Base-by-base conservation (phyloP, 208 protist genomes). In the Leishmania gerbilli region DNA sequence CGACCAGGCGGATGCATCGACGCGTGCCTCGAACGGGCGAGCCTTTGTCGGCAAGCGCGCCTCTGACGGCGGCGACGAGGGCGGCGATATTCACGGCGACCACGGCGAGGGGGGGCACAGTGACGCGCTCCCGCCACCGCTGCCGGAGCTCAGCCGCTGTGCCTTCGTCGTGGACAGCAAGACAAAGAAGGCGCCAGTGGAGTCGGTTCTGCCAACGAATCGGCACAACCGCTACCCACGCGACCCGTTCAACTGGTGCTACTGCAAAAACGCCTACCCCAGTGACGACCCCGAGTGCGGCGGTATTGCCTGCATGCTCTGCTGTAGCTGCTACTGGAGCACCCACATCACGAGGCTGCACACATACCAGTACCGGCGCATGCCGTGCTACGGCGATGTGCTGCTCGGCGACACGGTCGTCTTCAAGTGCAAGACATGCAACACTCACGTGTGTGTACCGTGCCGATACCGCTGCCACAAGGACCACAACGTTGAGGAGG, bases 301-400 rank as follows among this genome's bases (percentile, higher is more conserved):
- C 45, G 92, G 92, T 40, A 82, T 95, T 74, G 88, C 91, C 19
- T 97, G 93, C 74, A 88, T 95, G 88, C 84, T 97, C 47, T 97
- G 94, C 84, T 80, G 84, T 42, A 91, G 88, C 34, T 97, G 92
- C 72, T 95, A 87, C 85, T 97, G 92, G 91, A 94, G 90, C 84
- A 84, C 81, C 11, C 94, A 97, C 85, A 84, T 97, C 31, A 95
- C 89, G 24, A 80, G 84, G 11, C 78, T 97, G 40, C 76, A 91
- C 76, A 87, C 87, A 27, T 85, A 74, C 19, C 82, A 90, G 68
- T 91, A 92, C 81, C 85, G 87, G 42, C 84, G 86, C 17, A 74
- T 97, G 74, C 88, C 94, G 31, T 97, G 94, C 87, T 96, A 96
- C 79, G 94, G 94, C 4, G 91, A 97, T 71, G 92, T 95, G 8